A percentile compares a stretch with the other conserved stretches of the same genome.
Conservation (phyloP, 257 asterid species). For the Solanum phureja region DNA sequence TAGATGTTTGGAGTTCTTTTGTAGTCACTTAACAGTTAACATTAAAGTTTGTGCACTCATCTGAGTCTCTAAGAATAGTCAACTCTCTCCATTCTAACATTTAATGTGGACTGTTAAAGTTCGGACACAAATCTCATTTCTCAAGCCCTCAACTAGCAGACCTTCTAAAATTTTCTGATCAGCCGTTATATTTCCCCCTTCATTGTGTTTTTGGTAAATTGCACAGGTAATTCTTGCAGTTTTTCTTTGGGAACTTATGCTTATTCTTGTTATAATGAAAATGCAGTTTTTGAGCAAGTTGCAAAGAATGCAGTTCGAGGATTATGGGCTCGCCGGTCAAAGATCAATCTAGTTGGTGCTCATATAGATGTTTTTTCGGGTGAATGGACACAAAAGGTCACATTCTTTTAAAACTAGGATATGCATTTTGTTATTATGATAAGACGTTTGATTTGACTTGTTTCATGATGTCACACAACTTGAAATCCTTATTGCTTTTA, state of each 20-base stretch:
- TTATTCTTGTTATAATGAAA: conserved; percentile 5
- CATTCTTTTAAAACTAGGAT: background rate
- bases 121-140: background rate
- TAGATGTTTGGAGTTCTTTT: background rate
- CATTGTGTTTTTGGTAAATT: background rate
- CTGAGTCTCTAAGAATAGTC: background rate
- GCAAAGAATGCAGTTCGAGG: conserved; percentile 95
- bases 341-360: conserved; percentile 95
- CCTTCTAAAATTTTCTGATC: background rate
- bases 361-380: conserved; percentile 98
- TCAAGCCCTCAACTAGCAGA: background rate
- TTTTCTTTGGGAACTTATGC: background rate
- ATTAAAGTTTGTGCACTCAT: background rate
- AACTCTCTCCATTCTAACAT: background rate
- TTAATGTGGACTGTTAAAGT: background rate
- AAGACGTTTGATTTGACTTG: background rate
- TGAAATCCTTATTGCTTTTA: background rate
- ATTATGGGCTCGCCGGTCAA: conserved; percentile 97
- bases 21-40: background rate
- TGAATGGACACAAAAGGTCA: conserved; percentile 99
- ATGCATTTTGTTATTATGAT: background rate
- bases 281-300: conserved; percentile 88
- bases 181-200: background rate
- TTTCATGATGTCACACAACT: background rate
- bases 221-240: background rate